phyloP scores from a whole-genome alignment of 495 filamentous ascomycete genomes.

The Cercophora samala region DNA sequence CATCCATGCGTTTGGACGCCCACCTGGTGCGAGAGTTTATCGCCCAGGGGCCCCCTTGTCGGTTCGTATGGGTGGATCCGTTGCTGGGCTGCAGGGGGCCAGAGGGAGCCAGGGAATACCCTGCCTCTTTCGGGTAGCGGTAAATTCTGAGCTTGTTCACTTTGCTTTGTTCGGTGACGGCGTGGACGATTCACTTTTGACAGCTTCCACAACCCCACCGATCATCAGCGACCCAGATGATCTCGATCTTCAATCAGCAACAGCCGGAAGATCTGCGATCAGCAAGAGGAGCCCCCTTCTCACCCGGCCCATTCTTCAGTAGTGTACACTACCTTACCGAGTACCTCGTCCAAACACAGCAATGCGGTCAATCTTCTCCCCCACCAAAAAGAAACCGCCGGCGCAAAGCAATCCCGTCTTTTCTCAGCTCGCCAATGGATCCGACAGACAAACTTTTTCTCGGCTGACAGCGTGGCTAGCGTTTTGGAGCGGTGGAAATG shows the following conservation, averaged over 20 bases:
- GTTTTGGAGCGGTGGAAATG: not conserved
- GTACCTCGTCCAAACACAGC: not conserved
- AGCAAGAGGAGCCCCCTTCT: not conserved
- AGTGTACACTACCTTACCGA: too few relatives aligned
- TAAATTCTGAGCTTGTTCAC: not conserved
- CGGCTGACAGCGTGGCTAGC: slow-evolving; percentile 3
- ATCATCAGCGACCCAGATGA: not conserved
- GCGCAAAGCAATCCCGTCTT: not conserved
- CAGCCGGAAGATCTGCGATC: not conserved
- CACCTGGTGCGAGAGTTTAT: not conserved
- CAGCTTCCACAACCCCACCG: not conserved
- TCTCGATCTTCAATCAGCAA: not conserved
- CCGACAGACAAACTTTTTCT: not conserved
- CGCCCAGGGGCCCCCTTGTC: not conserved
- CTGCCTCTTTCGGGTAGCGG: not conserved
- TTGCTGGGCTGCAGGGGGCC: not conserved
- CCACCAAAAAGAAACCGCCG: not conserved
- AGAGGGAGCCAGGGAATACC: not conserved
- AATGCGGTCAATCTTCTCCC: too few relatives aligned
- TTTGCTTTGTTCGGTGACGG: too few relatives aligned
- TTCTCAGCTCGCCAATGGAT: not conserved
- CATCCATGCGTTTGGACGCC: not conserved
- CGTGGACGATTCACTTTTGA: not conserved
- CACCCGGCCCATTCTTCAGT: too few relatives aligned
- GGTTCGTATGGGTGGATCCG: not conserved